These are phyloP conservation scores for Kentomonas sorsogonicus DNA, from an alignment of 208 protist species.

Conservation along the genomic window DNA sequence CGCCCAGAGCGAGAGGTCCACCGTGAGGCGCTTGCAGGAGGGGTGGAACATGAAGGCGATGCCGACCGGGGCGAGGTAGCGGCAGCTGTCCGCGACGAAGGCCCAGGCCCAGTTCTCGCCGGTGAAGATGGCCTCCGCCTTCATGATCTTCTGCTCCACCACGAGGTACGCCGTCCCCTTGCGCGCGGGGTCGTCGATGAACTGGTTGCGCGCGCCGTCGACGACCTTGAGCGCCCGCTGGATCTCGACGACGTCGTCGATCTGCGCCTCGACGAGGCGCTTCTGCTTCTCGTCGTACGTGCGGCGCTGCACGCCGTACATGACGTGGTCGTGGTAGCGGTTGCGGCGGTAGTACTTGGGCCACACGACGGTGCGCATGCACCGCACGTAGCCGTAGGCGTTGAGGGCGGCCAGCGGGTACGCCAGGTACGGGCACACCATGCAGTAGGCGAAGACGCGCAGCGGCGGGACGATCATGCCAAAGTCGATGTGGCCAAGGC, in stretches of 20 bases:
- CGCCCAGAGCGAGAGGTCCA: conserved; percentile 59
- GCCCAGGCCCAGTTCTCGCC: conserved; percentile 88
- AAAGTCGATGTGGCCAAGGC: conserved; percentile 84
- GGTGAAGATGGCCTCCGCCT: conserved; percentile 75
- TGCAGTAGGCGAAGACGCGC: conserved; percentile 72
- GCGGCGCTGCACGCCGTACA: conserved; percentile 83
- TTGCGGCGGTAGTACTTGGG: conserved; percentile 68
- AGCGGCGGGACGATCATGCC: conserved; percentile 72
- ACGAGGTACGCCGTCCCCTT: conserved; percentile 72
- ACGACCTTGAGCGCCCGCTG: conserved; percentile 65
- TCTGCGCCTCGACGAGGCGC: conserved; percentile 50
- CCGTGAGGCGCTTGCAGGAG: conserved; percentile 53
- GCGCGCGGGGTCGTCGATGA: conserved; percentile 74
- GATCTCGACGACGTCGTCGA: conserved; percentile 68
- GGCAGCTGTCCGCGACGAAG: conserved; percentile 80
- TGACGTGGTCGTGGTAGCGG: conserved; percentile 64
- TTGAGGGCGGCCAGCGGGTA: conserved; percentile 67
- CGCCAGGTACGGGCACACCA: conserved; percentile 67
- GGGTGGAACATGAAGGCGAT: conserved; percentile 74
- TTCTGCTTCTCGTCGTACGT: conserved; percentile 53
- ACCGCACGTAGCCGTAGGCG: conserved; percentile 78
- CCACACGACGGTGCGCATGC: conserved; percentile 48
- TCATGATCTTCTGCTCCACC: conserved; percentile 83
- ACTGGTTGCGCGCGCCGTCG: conserved; percentile 55
- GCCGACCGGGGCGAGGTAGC: conserved; percentile 61